Conservation (phyloP, 2,329 filamentous ascomycete genomes). For the Paraconiothyrium brasiliense region DNA sequence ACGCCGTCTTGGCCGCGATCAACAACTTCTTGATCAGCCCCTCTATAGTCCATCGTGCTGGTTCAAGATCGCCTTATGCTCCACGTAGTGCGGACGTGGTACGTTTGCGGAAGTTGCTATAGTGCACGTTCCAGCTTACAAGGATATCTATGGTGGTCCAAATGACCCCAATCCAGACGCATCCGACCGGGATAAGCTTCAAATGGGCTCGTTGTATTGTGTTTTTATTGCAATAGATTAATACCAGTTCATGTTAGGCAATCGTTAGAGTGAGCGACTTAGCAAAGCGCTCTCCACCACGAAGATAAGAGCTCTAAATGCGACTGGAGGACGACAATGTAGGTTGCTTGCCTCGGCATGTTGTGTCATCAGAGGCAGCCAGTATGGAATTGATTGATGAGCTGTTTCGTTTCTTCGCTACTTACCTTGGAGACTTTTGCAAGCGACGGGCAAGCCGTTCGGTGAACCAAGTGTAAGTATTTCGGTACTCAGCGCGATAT, state of each 20-base stretch:
- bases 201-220: not conserved
- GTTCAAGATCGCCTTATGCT: not conserved
- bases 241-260: not conserved
- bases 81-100: not conserved
- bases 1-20: not conserved
- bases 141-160: not conserved
- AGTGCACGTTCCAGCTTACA: not conserved
- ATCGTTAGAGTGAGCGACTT: not conserved
- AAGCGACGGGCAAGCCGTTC: not conserved
- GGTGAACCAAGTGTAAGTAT: not conserved
- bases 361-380: not conserved
- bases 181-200: not conserved
- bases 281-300: not conserved
- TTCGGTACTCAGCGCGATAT: not conserved
- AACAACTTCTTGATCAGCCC: slow-evolving; percentile 2
- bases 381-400: not conserved
- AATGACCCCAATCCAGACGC: not conserved
- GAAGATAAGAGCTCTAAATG: not conserved
- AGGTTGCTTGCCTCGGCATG: not conserved
- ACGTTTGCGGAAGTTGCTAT: slow-evolving; percentile 10
- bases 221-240: not conserved
- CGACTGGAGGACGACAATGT: not conserved
- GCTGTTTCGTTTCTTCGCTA: not conserved
- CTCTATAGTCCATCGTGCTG: not conserved
- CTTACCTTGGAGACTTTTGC: not conserved